Evolutionary conservation across 805 yeast genomes (phyloP).

Genomic region (Isabelozyma rhagii): DNA sequence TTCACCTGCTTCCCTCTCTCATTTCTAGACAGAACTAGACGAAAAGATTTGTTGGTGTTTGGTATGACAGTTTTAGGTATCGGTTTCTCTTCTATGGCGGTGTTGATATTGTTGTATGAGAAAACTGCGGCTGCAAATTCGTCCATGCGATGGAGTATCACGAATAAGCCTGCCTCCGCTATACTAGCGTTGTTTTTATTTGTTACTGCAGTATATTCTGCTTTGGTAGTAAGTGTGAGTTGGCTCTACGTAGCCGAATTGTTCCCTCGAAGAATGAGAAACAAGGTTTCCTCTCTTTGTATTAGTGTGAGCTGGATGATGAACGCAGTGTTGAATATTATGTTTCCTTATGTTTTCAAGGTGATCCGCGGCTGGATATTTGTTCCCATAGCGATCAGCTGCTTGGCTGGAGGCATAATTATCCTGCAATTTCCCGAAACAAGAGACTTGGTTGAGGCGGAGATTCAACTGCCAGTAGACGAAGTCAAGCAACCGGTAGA

Average conservation of each 20-base stretch:
- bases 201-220: slow-evolving; percentile 44
- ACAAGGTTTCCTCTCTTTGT: slow-evolving; percentile 46
- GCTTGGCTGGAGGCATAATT: slow-evolving; percentile 28
- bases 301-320: slow-evolving; percentile 46
- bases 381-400: slow-evolving; percentile 29
- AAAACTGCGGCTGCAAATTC: slow-evolving; percentile 24
- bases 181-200: slow-evolving; percentile 43
- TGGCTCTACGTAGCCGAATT: slow-evolving; percentile 52
- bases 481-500: neutral
- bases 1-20: slow-evolving; percentile 45
- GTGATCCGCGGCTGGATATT: slow-evolving; percentile 39
- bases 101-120: slow-evolving; percentile 33
- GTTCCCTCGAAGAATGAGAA: slow-evolving; percentile 42
- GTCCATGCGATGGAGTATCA: slow-evolving; percentile 25
- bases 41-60: slow-evolving; percentile 45
- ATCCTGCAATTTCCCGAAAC: slow-evolving; percentile 45
- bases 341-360: slow-evolving; percentile 38
- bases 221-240: slow-evolving; percentile 45
- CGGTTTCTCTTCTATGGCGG: slow-evolving; percentile 32
- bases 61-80: slow-evolving; percentile 39
- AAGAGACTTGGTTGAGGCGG: slow-evolving; percentile 17
- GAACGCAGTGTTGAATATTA: slow-evolving; percentile 33
- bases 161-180: slow-evolving; percentile 38
- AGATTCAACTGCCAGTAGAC: slow-evolving; percentile 12
- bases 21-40: slow-evolving; percentile 40